Base-by-base conservation (phyloP, 169 alveolate genomes). In the Plasmodium sp. region DNA sequence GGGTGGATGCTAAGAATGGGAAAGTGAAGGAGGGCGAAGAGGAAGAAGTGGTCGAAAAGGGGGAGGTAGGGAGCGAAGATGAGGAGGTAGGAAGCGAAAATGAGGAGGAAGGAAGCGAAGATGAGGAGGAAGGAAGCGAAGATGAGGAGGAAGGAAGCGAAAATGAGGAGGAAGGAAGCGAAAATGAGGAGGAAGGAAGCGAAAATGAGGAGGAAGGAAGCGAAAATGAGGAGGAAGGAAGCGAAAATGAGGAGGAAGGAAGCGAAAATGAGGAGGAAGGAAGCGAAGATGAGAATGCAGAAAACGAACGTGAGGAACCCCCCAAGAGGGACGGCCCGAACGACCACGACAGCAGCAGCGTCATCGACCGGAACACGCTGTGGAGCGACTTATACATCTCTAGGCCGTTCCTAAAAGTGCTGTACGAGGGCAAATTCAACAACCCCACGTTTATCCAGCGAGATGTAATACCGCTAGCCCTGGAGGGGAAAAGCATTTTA, bases 391-490 rank as follows among this genome's bases (percentile, higher is more conserved):
- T 88, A 16, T 67, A 88, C 73, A 41, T 88, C 41, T 88, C 94
- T 6, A 88, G 72, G 22, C 85, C 94, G n/a, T 80, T 88, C 18
- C 72, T 88, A 36, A 88, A 97, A 97, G 99, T 98, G 3, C 83
- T 98, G 43, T 92, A 83, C 34, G 98, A 95, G 16, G 71, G 96
- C 94, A 96, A 96, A 31, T 97, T 93, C 95, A 94, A 88, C 48
- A 92, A 97, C 7, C 98, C 99, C 2, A 97, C 99, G 16, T 94
- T 91, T 67, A 96, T 98, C 43, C 99, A 98, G 84, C 94, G 96
- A 45, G 98, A 97, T 41, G 98, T 96, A 12, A 98, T 98, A 31
- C 99, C 99, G 7, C 92, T 96, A 34, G 99, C 99, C 4, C 95
- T 98, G 72, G 96, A 97, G 33, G 99, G 99, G 51, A 95, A 97